Conservation (phyloP, 176 grass and related monocot genomes). For the Oryza punctata region DNA sequence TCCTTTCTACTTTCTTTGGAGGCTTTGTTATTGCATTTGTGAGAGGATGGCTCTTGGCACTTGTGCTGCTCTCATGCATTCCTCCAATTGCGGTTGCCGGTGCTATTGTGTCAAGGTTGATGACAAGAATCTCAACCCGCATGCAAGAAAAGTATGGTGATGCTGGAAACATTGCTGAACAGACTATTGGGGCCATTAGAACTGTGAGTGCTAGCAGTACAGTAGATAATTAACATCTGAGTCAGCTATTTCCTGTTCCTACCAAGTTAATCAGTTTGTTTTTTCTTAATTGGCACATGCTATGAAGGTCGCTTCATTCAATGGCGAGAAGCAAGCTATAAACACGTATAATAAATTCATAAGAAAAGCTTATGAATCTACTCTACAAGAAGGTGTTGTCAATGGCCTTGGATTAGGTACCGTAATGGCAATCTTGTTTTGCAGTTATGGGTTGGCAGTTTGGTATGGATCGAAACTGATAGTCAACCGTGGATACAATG, state of each 20-base stretch:
- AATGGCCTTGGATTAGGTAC: slow-evolving; percentile 62
- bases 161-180: slow-evolving; percentile 72
- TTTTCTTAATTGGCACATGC: slow-evolving; percentile 16
- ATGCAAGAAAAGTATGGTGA: slow-evolving; percentile 68
- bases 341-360: slow-evolving; percentile 62
- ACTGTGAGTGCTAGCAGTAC: slow-evolving; percentile 45
- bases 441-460: slow-evolving; percentile 68
- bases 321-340: slow-evolving; percentile 67
- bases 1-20: slow-evolving; percentile 69
- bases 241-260: background rate
- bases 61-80: slow-evolving; percentile 80
- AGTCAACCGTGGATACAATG: slow-evolving; percentile 70
- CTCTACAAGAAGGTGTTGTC: slow-evolving; percentile 52
- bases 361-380: slow-evolving; percentile 57
- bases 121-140: slow-evolving; percentile 56
- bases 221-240: background rate
- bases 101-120: slow-evolving; percentile 45
- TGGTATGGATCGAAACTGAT: slow-evolving; percentile 84
- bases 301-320: slow-evolving; percentile 79
- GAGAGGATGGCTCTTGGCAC: slow-evolving; percentile 83
- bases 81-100: slow-evolving; percentile 51
- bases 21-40: slow-evolving; percentile 76
- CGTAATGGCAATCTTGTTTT: slow-evolving; percentile 61
- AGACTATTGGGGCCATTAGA: slow-evolving; percentile 76
- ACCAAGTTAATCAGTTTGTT: background rate